Base-by-base conservation (phyloP, 371 early-diverging fungal genomes). In the Hamiltosporidium magnivora region DNA sequence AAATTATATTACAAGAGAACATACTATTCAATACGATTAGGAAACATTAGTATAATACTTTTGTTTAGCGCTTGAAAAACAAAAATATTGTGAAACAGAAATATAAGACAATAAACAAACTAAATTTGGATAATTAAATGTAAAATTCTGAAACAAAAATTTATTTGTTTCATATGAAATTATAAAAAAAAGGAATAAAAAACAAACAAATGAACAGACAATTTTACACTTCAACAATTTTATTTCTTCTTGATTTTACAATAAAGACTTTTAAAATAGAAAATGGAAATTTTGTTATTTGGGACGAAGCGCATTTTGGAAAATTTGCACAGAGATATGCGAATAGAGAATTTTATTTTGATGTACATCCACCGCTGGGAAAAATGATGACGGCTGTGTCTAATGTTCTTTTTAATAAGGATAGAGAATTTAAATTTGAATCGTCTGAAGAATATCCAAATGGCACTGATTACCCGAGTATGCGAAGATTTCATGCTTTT, bases 341-440 rank as follows among this genome's bases (percentile, higher is more conserved):
- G 42, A 84, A 86, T 2, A 80, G 89, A 36, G 83, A 84, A 65
- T 99, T 96, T 76, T 96, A 95, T 79, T 94, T 93, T 79, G 98
- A 99, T 81, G 98, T 96, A 0, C 99, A 99, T 83, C 98, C 99
- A 54, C 98, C 98, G 0, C 85, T 96, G 53, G 98, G 97, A 58
- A 99, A 99, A 81, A 90, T 97, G 84, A 83, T 99, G 39, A 88
- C 92, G 11, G 96, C 90, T 0, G 79, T 96, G 6, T 86, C 92
- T 9, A 96, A 91, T 58, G 80, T 85, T 46, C 59, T 99, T 6
- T 89, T 88, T 40, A 89, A 90, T 1, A 94, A 91, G 74, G 82
- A 92, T 76, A 91, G 91, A 1, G 80, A 85, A 0, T 99, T 93
- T 75, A 84, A 80, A 1, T 99, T 97, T 72, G 87, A 88, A 49